Evolutionary conservation across 2,329 filamentous ascomycete genomes (phyloP).

Genomic region (Diaporthe caulivora): DNA sequence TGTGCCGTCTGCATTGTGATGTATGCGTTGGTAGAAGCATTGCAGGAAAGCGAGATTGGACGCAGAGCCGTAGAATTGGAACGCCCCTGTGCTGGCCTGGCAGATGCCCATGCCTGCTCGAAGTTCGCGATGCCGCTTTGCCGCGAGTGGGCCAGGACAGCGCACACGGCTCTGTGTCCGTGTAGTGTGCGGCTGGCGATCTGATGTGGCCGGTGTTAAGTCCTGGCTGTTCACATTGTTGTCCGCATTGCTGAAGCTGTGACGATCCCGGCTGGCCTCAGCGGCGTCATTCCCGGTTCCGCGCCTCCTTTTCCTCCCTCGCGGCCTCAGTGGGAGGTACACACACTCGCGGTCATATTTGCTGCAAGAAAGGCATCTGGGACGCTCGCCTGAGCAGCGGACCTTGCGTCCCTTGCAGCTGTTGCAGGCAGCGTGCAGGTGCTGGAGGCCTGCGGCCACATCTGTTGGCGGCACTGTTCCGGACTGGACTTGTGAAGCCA

Average conservation of each 20-base stretch:
- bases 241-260: not conserved
- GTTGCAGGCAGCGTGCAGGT: slow-evolving; percentile 4
- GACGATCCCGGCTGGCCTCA: not conserved
- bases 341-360: slow-evolving; percentile 1
- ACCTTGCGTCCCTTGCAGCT: slow-evolving; percentile 14
- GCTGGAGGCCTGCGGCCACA: not conserved
- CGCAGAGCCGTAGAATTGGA: not conserved
- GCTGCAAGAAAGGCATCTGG: slow-evolving; percentile 1
- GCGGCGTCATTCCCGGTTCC: not conserved
- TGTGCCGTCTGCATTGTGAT: not conserved
- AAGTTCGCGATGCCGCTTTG: not conserved
- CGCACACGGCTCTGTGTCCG: not conserved
- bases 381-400: not conserved
- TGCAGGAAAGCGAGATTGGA: not conserved
- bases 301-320: not conserved
- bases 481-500: not conserved
- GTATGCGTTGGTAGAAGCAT: not conserved
- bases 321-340: not conserved
- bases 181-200: not conserved
- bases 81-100: not conserved
- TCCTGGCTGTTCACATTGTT: not conserved
- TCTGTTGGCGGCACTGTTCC: not conserved
- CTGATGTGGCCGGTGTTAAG: not conserved
- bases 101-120: slow-evolving; percentile 1
- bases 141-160: not conserved